Conservation (phyloP, 257 asterid genomes). For the Solanum sitiens region DNA sequence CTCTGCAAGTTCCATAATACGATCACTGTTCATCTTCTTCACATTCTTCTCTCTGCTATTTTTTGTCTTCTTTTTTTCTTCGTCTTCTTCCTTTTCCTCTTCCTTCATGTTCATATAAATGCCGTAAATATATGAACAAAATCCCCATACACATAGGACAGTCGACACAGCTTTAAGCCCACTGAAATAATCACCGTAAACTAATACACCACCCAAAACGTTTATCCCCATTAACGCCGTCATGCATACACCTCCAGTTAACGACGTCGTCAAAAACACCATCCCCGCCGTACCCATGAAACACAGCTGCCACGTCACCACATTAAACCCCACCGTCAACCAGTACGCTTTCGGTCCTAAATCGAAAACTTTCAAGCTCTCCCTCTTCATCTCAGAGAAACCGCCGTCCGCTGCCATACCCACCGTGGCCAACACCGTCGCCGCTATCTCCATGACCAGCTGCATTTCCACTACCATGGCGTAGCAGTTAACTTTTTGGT, state of each 20-base stretch:
- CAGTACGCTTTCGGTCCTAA: constrained; percentile 43
- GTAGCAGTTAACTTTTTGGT: constrained; percentile 38
- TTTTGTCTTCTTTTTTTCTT: not conserved
- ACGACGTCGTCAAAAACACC: constrained; percentile 69
- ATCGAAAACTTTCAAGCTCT: constrained; percentile 35
- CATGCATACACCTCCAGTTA: constrained; percentile 74
- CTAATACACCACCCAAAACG: constrained; percentile 50
- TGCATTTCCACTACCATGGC: constrained; percentile 85
- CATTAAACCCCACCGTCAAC: constrained; percentile 25
- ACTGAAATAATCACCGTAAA: constrained; percentile 46
- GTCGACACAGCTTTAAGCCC: constrained; percentile 60
- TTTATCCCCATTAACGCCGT: constrained; percentile 57
- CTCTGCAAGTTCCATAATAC: constrained; percentile 12
- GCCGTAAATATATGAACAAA: constrained; percentile 52
- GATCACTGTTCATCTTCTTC: not conserved
- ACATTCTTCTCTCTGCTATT: not conserved
- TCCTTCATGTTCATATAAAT: constrained; percentile 13
- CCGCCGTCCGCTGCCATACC: constrained; percentile 42
- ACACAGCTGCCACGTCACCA: constrained; percentile 57
- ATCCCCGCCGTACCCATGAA: constrained; percentile 83
- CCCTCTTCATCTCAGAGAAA: constrained; percentile 28
- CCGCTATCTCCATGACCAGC: constrained; percentile 48
- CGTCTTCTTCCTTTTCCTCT: not conserved
- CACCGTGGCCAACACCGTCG: constrained; percentile 37
- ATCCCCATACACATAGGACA: constrained; percentile 63